Conservation (phyloP, 116 monocot genomes). For the Phalaenopsis hybrid region DNA sequence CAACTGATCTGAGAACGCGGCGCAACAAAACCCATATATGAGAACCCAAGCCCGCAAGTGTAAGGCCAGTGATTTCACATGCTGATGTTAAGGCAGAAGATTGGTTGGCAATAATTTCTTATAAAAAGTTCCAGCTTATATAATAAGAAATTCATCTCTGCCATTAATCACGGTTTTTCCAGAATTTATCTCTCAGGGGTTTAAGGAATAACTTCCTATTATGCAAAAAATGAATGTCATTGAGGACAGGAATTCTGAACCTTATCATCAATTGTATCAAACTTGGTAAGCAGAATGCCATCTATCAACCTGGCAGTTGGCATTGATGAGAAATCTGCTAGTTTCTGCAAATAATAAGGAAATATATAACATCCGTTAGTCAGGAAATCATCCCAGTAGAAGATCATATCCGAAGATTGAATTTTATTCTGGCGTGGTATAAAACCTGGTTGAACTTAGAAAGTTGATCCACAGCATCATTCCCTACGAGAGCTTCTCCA, state of each 20-base stretch:
- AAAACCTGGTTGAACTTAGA: conserved; percentile 91
- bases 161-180: too few relatives aligned
- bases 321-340: conserved; percentile 68
- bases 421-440: not conserved
- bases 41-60: too few relatives aligned
- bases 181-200: too few relatives aligned
- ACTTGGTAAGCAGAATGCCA: conserved; percentile 96
- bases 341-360: conserved; percentile 53
- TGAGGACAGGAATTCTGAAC: conserved; percentile 19
- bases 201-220: not conserved
- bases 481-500: conserved; percentile 95
- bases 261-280: conserved; percentile 99
- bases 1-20: too few relatives aligned
- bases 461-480: conserved; percentile 98
- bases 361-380: not conserved
- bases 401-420: not conserved
- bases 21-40: too few relatives aligned
- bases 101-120: too few relatives aligned
- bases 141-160: too few relatives aligned
- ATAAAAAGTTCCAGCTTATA: too few relatives aligned
- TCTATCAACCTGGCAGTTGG: conserved; percentile 88
- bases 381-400: not conserved
- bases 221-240: not conserved
- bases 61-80: too few relatives aligned
- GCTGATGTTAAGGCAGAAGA: too few relatives aligned